These are phyloP conservation scores for Gremmenia infestans DNA, from an alignment of 2,329 filamentous ascomycete species.

Conservation along the genomic window DNA sequence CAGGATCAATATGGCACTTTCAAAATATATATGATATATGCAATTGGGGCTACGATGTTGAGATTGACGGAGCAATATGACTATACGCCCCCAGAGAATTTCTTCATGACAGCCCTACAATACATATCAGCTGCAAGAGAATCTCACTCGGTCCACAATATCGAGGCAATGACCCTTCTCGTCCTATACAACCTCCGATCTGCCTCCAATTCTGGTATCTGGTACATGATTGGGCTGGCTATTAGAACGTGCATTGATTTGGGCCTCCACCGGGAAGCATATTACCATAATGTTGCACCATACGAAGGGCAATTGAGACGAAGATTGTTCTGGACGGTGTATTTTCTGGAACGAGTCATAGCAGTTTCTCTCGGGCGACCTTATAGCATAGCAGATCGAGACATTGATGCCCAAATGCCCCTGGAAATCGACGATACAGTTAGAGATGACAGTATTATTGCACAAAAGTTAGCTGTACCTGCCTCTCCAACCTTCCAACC, in stretches of 20 bases:
- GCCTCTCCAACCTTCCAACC: constrained; percentile 27
- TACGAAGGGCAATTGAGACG: constrained; percentile 41
- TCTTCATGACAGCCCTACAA: constrained; percentile 45
- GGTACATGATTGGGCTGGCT: constrained; percentile 50
- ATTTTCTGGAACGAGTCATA: constrained; percentile 44
- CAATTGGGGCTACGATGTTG: constrained; percentile 45
- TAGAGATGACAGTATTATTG: constrained; percentile 29
- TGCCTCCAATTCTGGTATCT: constrained; percentile 45
- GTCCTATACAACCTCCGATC: constrained; percentile 48
- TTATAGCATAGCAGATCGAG: constrained; percentile 45
- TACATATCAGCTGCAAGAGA: constrained; percentile 45
- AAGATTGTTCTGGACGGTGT: constrained; percentile 48
- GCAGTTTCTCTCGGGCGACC: constrained; percentile 47
- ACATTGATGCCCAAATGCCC: constrained; percentile 46
- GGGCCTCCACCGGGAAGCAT: constrained; percentile 44
- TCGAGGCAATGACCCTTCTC: constrained; percentile 45
- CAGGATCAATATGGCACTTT: constrained; percentile 43
- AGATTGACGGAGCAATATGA: constrained; percentile 42
- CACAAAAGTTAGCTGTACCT: constrained; percentile 28
- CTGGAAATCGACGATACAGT: constrained; percentile 40
- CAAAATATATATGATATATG: constrained; percentile 48
- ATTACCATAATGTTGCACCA: constrained; percentile 37
- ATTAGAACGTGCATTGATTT: constrained; percentile 50
- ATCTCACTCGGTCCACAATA: constrained; percentile 44
- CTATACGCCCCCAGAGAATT: constrained; percentile 38